phyloP scores from a whole-genome alignment of 345 rosid species.

The Clausena lansium region DNA sequence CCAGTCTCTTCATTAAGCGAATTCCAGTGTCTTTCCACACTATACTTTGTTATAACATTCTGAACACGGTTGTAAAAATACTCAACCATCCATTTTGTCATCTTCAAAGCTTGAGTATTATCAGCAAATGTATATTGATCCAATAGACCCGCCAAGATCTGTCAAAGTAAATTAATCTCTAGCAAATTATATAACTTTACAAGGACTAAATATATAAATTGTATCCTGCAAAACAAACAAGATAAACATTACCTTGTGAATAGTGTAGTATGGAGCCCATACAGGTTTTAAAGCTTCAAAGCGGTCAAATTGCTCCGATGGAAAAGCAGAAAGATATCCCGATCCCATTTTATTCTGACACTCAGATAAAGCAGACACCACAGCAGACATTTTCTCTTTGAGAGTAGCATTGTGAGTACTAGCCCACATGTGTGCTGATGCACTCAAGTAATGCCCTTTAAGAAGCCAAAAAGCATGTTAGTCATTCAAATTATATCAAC shows the following conservation, averaged over 20 bases:
- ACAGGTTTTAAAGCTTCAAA: constrained; percentile 77
- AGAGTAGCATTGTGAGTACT: constrained; percentile 73
- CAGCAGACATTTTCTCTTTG: constrained; percentile 63
- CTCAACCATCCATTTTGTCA: constrained; percentile 81
- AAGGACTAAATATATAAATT: not conserved
- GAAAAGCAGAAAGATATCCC: constrained; percentile 96
- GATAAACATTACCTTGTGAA: constrained; percentile 65
- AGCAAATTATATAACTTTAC: not conserved
- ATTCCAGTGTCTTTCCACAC: constrained; percentile 63
- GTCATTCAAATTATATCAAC: not conserved
- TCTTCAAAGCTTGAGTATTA: constrained; percentile 62
- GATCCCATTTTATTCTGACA: constrained; percentile 76
- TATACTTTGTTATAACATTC: constrained; percentile 58
- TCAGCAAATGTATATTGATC: constrained; percentile 76
- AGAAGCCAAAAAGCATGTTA: constrained; percentile 17
- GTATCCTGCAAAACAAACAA: not conserved
- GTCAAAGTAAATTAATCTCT: constrained; percentile 22
- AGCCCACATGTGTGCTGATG: constrained; percentile 92
- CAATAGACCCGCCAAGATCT: constrained; percentile 89
- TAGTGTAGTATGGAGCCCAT: constrained; percentile 98
- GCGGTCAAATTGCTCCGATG: constrained; percentile 73
- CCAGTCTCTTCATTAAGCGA: constrained; percentile 95
- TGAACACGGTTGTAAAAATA: constrained; percentile 82
- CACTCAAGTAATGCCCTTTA: constrained; percentile 96
- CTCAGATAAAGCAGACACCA: constrained; percentile 60